These are phyloP conservation scores for Globisporangium heterothallicum DNA, from an alignment of 352 stramenopile species.

Conservation along the genomic window DNA sequence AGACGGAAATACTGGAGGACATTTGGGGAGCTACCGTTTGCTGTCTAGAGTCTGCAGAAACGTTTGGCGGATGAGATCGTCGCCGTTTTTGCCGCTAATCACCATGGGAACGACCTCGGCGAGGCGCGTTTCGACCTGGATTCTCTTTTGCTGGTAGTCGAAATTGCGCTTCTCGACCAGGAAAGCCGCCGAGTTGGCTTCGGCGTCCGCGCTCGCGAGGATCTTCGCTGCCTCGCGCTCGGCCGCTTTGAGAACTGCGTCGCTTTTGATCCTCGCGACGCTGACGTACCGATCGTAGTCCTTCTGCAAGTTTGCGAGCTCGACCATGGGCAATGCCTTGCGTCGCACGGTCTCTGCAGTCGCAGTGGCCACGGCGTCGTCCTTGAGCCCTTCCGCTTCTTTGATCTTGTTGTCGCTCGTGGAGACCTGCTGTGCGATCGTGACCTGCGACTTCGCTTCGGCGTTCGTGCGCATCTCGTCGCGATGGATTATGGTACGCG, in stretches of 20 bases:
- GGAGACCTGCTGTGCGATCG: conserved; percentile 54
- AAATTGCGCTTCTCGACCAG: conserved; percentile 73
- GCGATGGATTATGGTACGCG: conserved; percentile 64
- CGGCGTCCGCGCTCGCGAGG: conserved; percentile 42
- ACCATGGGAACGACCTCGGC: conserved; percentile 60
- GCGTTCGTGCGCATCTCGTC: conserved; percentile 74
- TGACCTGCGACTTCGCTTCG: conserved; percentile 69
- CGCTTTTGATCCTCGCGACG: conserved; percentile 51
- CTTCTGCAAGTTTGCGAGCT: conserved; percentile 46
- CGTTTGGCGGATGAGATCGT: conserved; percentile 68
- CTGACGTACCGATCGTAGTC: conserved; percentile 68
- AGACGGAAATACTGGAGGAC: background rate
- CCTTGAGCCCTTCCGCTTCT: conserved; percentile 59
- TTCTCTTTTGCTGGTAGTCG: conserved; percentile 73
- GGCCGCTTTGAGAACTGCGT: conserved; percentile 60
- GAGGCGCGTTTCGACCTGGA: conserved; percentile 51
- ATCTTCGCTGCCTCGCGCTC: conserved; percentile 58
- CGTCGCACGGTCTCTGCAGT: conserved; percentile 48
- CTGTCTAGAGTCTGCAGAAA: conserved; percentile 33
- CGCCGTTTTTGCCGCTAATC: conserved; percentile 80
- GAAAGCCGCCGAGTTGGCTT: conserved; percentile 48
- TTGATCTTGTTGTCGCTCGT: conserved; percentile 63
- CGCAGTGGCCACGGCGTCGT: conserved; percentile 49
- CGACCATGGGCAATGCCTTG: conserved; percentile 55
- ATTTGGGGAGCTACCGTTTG: background rate